Evolutionary conservation across 2,329 filamentous ascomycete genomes (phyloP), one percentile per base, ranked within the genome.

Genomic region (Talaromyces pinophilus): DNA sequence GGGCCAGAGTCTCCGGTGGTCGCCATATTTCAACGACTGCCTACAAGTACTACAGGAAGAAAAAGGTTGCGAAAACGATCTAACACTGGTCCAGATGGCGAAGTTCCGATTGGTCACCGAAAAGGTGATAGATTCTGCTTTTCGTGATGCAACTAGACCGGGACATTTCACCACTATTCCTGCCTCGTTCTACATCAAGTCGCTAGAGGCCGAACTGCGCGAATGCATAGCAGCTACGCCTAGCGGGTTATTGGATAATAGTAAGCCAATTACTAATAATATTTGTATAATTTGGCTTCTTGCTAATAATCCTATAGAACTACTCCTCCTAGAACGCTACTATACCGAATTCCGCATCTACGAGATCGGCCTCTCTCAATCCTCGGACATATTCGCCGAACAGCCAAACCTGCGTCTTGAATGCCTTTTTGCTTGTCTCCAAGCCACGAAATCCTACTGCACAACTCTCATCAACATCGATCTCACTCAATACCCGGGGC

Each of bases 1-100:
- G 7, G 61, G 61, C 2, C 61, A 63, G 35, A 54, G 46, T 55
- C 61, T 63, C n/a, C 46, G 61, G 19, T 63, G 61, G 61, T 55
- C 61, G 35, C 3, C 35, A 8, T 44, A 42, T 44, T 55, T 63
- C 28, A 22, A 55, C 13, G 61, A 63, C 19, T 63, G 48, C 25
- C 48, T 63, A 5, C 61, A n/a, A 33, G 48, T 55, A 6, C 33
- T 63, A 22, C 46, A 63, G 17, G 46, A 63, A n/a, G 50, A 19
- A 25, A 44, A 55, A 8, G 61, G 35, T 33, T 42, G 19, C 22
- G 35, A 63, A 22, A 54, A 33, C 3, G 61, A 63, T 40, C 6
- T 28, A 5, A 22, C 44, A 55, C 48, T 63, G 10, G 48, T 44
- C 44, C 61, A 63, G 6, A 63, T 63, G 13, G 22, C 44, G 33